Conservation (phyloP, 2,329 filamentous ascomycete species). For the Cladosporium sp. region DNA sequence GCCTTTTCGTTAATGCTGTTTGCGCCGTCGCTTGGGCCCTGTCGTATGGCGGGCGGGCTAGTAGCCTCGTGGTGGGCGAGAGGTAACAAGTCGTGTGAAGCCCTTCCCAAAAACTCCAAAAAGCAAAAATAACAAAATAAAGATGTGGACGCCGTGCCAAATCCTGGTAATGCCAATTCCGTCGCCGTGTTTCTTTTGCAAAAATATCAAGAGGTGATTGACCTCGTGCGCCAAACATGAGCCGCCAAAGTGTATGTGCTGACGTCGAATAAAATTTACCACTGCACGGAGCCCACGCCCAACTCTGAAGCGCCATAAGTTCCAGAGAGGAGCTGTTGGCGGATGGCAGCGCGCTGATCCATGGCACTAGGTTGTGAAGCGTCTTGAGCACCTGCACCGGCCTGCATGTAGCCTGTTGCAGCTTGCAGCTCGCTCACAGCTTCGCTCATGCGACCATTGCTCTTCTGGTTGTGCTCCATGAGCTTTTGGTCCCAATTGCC, state of each 20-base stretch:
- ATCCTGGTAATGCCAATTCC: neutral
- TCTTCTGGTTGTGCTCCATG: slow-evolving; percentile 80
- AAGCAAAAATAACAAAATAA: neutral
- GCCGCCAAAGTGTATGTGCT: neutral
- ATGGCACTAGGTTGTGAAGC: slow-evolving; percentile 18
- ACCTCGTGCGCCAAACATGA: neutral
- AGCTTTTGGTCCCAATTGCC: slow-evolving; percentile 90
- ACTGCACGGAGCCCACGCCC: slow-evolving; percentile 51
- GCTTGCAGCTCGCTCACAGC: slow-evolving; percentile 73
- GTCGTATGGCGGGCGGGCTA: neutral
- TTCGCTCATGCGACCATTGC: slow-evolving; percentile 72
- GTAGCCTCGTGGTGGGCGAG: neutral
- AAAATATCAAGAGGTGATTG: neutral
- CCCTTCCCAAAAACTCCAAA: neutral
- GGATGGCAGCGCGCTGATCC: slow-evolving; percentile 43
- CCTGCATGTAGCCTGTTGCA: slow-evolving; percentile 74
- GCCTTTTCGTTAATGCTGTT: slow-evolving; percentile 4
- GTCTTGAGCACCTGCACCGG: slow-evolving; percentile 30
- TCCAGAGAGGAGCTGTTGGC: slow-evolving; percentile 43
- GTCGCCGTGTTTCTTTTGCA: neutral
- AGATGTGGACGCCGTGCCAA: neutral
- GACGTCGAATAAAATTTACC: neutral
- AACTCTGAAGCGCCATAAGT: slow-evolving; percentile 49
- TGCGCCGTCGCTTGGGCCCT: neutral
- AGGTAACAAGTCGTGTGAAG: neutral